Percentiles rank a stretch among this genome's conserved stretches.
These are phyloP conservation scores for Camellia japonica DNA, from an alignment of 148 eudicot genomes.

Conservation along the genomic window DNA sequence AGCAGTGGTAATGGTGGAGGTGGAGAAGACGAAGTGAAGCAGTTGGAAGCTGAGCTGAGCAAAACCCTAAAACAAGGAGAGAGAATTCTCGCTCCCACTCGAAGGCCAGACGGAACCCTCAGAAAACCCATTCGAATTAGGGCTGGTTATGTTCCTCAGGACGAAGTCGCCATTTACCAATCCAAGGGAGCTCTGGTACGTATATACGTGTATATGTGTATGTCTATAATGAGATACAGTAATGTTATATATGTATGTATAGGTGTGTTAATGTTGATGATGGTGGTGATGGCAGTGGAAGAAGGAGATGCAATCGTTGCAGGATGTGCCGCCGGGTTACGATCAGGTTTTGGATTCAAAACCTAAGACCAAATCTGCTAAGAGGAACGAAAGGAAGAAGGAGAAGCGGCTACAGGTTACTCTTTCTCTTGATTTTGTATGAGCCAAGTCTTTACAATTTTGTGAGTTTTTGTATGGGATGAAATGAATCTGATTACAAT, in stretches of 20 bases:
- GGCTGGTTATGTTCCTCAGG: slow-evolving; percentile 89
- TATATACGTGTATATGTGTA: background rate
- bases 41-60: slow-evolving; percentile 44
- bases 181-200: slow-evolving; percentile 83
- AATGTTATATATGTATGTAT: background rate
- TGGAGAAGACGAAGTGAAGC: slow-evolving; percentile 30
- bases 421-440: background rate
- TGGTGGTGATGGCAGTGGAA: slow-evolving; percentile 53
- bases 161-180: slow-evolving; percentile 92
- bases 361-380: slow-evolving; percentile 73
- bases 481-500: too few species aligned
- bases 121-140: slow-evolving; percentile 79
- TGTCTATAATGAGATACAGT: background rate
- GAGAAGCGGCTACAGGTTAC: slow-evolving; percentile 66
- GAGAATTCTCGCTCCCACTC: slow-evolving; percentile 81
- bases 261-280: background rate
- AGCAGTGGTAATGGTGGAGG: slow-evolving; percentile 22
- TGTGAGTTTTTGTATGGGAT: too few species aligned
- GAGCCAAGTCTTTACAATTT: too few species aligned
- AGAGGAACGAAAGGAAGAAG: slow-evolving; percentile 87
- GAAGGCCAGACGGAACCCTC: slow-evolving; percentile 89
- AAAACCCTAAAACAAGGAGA: slow-evolving; percentile 91
- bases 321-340: slow-evolving; percentile 76
- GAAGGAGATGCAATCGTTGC: slow-evolving; percentile 63
- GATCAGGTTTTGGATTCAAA: slow-evolving; percentile 53